Evolutionary conservation across 2,329 filamentous ascomycete genomes (phyloP), one percentile per base, ranked within the genome.

Genomic region (Aureobasidium leucospermi): DNA sequence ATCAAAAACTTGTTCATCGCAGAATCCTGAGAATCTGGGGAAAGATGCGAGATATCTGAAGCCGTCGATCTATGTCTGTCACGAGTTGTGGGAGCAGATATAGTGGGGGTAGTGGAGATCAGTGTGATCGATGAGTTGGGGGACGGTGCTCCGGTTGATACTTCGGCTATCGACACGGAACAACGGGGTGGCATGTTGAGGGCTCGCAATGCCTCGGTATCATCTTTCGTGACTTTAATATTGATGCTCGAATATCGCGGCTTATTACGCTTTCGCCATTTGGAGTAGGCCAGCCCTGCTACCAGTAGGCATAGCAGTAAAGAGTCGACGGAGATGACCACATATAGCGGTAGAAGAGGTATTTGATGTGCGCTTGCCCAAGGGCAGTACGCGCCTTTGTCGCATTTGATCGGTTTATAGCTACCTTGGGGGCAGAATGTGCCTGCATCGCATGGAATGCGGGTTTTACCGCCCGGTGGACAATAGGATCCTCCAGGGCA

Each of bases 391-490:
- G 79, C 79, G 0, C 77, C 78, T 3, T 70, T 52, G 15, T 68
- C 67, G 61, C 81, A 84, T 10, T 77, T 76, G 3, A 75, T 78
- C 1, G 81, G 78, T 6, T 73, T 69, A 1, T 74, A 66, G 4
- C 78, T 75, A 6, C 81, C 81, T 0, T 75, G 74, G 32, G 79
- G 79, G 61, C 81, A 84, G 63, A 79, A 84, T 2, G 72, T 72
- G 28, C 79, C 79, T 8, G 69, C 61, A 0, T 79, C 79, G 55
- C 81, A 83, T 9, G 61, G 52, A 4, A 77, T 63, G 45, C 71
- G 73, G 58, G 76, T 65, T 43, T 69, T 74, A 9, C 77, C 77
- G 2, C 66, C 65, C 6, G 63, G 66, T 1, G 80, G 79, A 52
- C 81, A 83, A 62, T 81, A 82, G 53, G 31, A 57, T 29, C 53